Percentiles rank a stretch among this genome's conserved stretches.
These are phyloP conservation scores for Leccinum griseonigrum DNA, from an alignment of 1,284 basidiomycete genomes.

Conservation along the genomic window DNA sequence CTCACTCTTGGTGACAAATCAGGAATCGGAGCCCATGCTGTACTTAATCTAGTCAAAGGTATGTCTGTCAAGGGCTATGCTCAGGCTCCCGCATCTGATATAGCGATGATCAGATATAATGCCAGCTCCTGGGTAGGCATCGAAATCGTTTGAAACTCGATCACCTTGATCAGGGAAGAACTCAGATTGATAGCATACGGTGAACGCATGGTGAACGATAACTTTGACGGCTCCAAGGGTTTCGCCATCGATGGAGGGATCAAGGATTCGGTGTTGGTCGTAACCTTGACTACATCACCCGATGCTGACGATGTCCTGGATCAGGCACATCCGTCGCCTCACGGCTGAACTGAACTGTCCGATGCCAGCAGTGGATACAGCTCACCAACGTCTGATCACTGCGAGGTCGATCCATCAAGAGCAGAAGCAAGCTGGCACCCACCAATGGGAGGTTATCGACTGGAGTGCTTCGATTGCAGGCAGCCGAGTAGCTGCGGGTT, in stretches of 20 bases:
- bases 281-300: not conserved
- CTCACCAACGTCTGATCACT: conserved; percentile 76
- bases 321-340: conserved; percentile 61
- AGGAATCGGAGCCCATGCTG: conserved; percentile 67
- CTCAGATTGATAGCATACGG: conserved; percentile 57
- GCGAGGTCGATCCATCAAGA: conserved; percentile 66
- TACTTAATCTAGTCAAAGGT: conserved; percentile 62
- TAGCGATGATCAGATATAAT: conserved; percentile 45
- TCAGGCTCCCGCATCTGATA: conserved; percentile 12
- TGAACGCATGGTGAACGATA: conserved; percentile 65
- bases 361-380: conserved; percentile 78
- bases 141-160: not conserved
- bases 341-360: conserved; percentile 69
- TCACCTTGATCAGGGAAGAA: conserved; percentile 1
- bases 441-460: conserved; percentile 55
- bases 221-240: conserved; percentile 77
- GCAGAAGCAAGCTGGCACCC: conserved; percentile 45
- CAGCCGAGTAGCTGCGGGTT: conserved; percentile 63
- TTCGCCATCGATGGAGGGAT: conserved; percentile 90
- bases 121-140: conserved; percentile 53
- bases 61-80: conserved; percentile 22
- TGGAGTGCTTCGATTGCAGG: conserved; percentile 75
- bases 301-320: conserved; percentile 8
- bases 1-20: conserved; percentile 85
- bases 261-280: conserved; percentile 60